These are phyloP conservation scores for Aspergillus indologenus DNA, from an alignment of 495 filamentous ascomycete genomes.

Conservation along the genomic window DNA sequence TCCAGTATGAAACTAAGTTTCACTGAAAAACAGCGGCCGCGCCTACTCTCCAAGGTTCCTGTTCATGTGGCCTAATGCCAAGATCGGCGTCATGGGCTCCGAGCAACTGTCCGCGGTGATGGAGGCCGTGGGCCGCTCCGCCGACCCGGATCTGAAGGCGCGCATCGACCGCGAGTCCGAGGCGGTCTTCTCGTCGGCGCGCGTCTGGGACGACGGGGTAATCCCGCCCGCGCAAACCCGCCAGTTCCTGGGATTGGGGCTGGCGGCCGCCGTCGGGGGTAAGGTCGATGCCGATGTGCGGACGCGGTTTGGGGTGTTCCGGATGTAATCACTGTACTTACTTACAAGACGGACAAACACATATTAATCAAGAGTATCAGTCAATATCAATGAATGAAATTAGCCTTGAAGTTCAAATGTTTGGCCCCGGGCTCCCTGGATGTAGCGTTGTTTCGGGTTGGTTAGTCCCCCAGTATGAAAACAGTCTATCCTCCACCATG, in stretches of 20 bases:
- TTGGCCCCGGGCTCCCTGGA: no score
- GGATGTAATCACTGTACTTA: conserved; percentile 70
- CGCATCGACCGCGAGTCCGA: conserved; percentile 90
- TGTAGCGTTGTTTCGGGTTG: no score
- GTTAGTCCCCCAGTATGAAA: no score
- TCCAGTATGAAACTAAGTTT: conserved; percentile 8
- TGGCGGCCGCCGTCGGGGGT: conserved; percentile 74
- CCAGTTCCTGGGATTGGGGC: conserved; percentile 73
- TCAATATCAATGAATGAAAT: no score
- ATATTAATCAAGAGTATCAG: no score
- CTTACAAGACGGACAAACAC: no score
- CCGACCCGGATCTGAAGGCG: conserved; percentile 75
- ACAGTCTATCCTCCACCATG: no score
- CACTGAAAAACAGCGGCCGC: conserved; percentile 69
- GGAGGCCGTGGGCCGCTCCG: conserved; percentile 84
- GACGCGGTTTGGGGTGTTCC: conserved; percentile 91
- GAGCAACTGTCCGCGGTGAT: conserved; percentile 93
- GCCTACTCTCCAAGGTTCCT: conserved; percentile 88
- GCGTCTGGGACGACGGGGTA: conserved; percentile 95
- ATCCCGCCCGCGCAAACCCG: conserved; percentile 89
- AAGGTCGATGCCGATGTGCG: conserved; percentile 52
- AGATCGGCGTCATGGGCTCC: conserved; percentile 92
- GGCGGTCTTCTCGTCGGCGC: conserved; percentile 79
- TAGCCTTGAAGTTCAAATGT: no score
- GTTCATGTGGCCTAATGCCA: conserved; percentile 97